phyloP scores from a whole-genome alignment of 78 protist species.

The Pigoraptor vietnamica region DNA sequence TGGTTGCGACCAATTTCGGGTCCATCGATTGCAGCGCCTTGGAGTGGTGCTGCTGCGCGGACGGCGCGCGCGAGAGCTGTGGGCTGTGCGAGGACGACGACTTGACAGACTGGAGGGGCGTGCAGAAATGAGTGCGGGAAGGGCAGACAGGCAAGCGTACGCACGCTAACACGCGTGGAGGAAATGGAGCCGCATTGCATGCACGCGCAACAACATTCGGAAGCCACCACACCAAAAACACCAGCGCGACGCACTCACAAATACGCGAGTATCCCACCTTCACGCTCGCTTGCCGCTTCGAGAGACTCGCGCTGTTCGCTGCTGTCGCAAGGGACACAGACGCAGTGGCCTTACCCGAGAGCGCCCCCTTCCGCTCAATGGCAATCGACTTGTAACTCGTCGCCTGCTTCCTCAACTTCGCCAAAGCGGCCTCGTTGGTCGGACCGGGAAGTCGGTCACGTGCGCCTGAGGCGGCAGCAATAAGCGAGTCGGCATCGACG shows the following conservation, averaged over 20 bases:
- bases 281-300: neutral
- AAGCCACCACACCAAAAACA: neutral
- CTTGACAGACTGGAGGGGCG: neutral
- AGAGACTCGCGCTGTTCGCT: neutral
- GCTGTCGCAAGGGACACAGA: neutral
- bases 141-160: no score
- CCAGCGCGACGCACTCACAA: no score
- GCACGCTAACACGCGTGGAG: neutral
- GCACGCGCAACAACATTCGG: no score
- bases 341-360: neutral
- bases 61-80: neutral
- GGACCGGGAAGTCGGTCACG: neutral
- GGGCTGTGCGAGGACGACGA: neutral
- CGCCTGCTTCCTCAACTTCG: neutral
- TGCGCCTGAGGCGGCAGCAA: neutral
- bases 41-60: neutral
- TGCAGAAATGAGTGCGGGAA: no score
- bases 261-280: no score
- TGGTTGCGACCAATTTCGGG: neutral
- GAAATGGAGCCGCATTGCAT: neutral
- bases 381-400: neutral
- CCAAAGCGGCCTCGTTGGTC: neutral
- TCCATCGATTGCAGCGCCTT: neutral
- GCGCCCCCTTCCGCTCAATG: neutral
- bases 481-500: neutral